Evolutionary conservation across 805 yeast species (phyloP).

Genomic region (Metschnikowia cerradonensis): DNA sequence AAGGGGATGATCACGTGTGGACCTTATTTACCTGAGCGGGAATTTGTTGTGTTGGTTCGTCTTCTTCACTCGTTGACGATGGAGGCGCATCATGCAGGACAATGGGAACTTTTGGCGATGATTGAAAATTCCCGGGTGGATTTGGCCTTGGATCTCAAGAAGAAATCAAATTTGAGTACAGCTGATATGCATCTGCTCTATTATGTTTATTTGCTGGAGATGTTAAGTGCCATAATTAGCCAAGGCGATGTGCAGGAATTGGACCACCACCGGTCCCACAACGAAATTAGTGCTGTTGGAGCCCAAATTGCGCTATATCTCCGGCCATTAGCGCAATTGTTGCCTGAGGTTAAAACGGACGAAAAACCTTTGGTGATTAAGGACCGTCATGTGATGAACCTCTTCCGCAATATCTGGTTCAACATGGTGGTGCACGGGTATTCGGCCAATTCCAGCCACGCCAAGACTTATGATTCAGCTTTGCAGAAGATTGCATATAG

Average conservation of each 20-base stretch:
- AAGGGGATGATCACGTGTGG: conserved; percentile 63
- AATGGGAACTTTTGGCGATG: conserved; percentile 32
- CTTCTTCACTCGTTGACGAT: conserved; percentile 50
- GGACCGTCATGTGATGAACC: conserved; percentile 49
- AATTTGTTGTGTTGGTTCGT: conserved; percentile 59
- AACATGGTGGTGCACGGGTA: conserved; percentile 91
- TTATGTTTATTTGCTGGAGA: conserved; percentile 56
- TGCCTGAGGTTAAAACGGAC: conserved; percentile 51
- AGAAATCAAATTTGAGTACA: conserved; percentile 18
- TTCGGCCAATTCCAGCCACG: conserved; percentile 53
- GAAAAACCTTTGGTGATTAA: conserved; percentile 40
- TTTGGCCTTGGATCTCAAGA: conserved; percentile 38
- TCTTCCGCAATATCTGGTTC: conserved; percentile 90
- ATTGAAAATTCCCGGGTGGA: conserved; percentile 49
- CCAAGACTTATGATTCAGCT: conserved; percentile 42
- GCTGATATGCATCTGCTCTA: conserved; percentile 37
- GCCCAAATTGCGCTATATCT: conserved; percentile 60
- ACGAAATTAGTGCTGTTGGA: conserved; percentile 68
- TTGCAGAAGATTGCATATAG: conserved; percentile 74
- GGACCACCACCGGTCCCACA: conserved; percentile 77
- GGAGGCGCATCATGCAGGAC: conserved; percentile 41
- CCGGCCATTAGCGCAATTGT: conserved; percentile 68
- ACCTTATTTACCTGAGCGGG: conserved; percentile 57
- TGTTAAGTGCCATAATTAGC: conserved; percentile 62
- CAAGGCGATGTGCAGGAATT: conserved; percentile 75